Evolutionary conservation across 2,329 filamentous ascomycete genomes (phyloP), one percentile per base, ranked within the genome.

Genomic region (Fusarium chlamydosporum): DNA sequence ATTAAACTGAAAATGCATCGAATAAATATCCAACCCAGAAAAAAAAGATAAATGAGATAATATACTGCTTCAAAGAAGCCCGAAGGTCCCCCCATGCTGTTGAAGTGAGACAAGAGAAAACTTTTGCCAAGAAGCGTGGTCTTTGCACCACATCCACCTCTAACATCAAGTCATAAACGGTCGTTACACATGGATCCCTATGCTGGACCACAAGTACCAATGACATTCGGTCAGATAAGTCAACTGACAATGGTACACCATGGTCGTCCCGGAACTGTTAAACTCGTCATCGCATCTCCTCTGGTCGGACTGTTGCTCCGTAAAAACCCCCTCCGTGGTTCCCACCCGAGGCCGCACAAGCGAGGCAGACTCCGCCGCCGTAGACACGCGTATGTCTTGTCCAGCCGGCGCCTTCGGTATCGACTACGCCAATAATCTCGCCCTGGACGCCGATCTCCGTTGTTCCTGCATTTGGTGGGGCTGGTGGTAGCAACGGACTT

Each of bases 331-430:
- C 83, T 12, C 78, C 79, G 27, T 81, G 77, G n/a, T 78, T 76
- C 33, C 77, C 78, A 8, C 81, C 82, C 11, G 83, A 81, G 10
- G 83, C 84, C 38, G 83, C 78, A 67, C 86, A 89, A 2, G 86
- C 85, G 38, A 87, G 79, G 65, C 86, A 89, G 4, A 85, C 82
- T 7, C 86, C 85, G 61, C 86, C 86, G 29, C 86, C 86, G 66
- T 88, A 88, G 27, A 88, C 86, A 27, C 85, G 82, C 16, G 86
- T 89, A 74, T 89, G 86, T 37, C 85, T 82, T 70, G 81, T 84
- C 86, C 86, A 89, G 41, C 82, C 82, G 18, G 81, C 79, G 6
- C 84, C 85, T 13, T 80, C 77, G 58, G 79, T 79, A 71, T 86
- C 82, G 57, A 83, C 76, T 13, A 82, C 78, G 10, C 82, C 83